Conservation (phyloP, 805 yeast species). For the Nakazawaea laoshanensis region DNA sequence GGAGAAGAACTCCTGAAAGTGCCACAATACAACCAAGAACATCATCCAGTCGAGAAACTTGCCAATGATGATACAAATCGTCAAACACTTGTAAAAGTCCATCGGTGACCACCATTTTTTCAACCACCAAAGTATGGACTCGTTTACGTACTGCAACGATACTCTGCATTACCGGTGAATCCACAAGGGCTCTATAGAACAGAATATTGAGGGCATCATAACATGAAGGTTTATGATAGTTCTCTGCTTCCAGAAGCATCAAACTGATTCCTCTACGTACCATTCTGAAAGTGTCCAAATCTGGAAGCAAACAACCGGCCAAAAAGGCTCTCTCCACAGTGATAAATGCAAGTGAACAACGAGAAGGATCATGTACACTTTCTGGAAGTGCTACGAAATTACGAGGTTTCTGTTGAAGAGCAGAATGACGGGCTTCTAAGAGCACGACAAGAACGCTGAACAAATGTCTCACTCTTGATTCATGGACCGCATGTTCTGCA, state of each 20-base stretch:
- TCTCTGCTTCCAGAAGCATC: constrained; percentile 15
- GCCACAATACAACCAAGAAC: constrained; percentile 56
- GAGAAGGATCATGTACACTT: constrained; percentile 14
- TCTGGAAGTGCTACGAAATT: constrained; percentile 1
- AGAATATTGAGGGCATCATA: constrained; percentile 22
- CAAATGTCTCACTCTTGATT: constrained; percentile 19
- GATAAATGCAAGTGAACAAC: constrained; percentile 26
- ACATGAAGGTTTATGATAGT: constrained; percentile 17
- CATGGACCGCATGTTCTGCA: constrained; percentile 14
- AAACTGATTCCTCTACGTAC: constrained; percentile 31
- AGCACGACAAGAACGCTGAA: constrained; percentile 30
- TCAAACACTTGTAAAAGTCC: constrained; percentile 5
- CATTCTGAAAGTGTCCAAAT: constrained; percentile 37
- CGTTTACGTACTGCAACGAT: constrained; percentile 67
- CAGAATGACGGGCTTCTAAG: constrained; percentile 24
- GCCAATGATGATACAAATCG: constrained; percentile 8
- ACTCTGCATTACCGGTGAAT: constrained; percentile 55
- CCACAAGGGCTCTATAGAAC: constrained; percentile 38
- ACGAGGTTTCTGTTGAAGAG: neutral
- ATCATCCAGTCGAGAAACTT: neutral
- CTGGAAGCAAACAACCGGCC: constrained; percentile 42
- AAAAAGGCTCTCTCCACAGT: constrained; percentile 43
- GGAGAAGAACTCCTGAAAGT: constrained; percentile 53
- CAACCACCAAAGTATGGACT: constrained; percentile 34
- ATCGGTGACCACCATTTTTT: constrained; percentile 13